Base-by-base conservation (phyloP, 2,329 filamentous ascomycete species). In the Lachnellula suecica region DNA sequence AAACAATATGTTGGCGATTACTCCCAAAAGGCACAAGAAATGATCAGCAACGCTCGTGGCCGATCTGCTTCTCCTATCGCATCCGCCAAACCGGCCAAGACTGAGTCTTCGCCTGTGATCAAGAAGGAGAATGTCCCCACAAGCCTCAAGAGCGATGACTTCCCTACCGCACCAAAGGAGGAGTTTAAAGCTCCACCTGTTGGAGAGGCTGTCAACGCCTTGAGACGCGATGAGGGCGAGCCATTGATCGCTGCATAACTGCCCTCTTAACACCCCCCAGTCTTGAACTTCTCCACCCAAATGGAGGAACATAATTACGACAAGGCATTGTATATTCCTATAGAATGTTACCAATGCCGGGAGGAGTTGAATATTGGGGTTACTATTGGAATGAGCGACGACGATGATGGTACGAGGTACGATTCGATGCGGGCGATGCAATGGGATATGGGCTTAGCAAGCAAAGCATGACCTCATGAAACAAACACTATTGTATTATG, bases 1-100 rank as follows among this genome's bases (percentile, higher is more conserved):
- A 87, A 87, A 77, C 79, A 85, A 68, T 85, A 87, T 64, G 77
- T 85, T 63, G 83, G 81, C 37, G 83, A 88, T 66, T 85, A 87
- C 70, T 83, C 83, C 24, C 74, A 78, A 67, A 87, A 87, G 78
- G 83, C 85, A 51, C 83, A 86, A 72, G 75, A 81, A 62, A 74
- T 86, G 67, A 76, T 87, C 60, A 76, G 78, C 53, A 77, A 78
- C 61, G 64, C 62, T 27, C 61, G 65, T 44, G 59, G 57, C 44
- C 61, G 64, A 47, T 66, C 63, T 11, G 46, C 48, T 13, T 68
- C 66, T 3, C 65, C 65, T 45, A 48, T 51, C 8, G 54, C 56
- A 15, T 55, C 56, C 20, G 48, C 52, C 23, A 62, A 62, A 44
- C 52, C 61, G 35, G 49, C 51, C n/a, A 60, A 58, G 53, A 58